Conservation (phyloP, 371 early-diverging fungal species). For the Rhizoclosmatium hyalinum region DNA sequence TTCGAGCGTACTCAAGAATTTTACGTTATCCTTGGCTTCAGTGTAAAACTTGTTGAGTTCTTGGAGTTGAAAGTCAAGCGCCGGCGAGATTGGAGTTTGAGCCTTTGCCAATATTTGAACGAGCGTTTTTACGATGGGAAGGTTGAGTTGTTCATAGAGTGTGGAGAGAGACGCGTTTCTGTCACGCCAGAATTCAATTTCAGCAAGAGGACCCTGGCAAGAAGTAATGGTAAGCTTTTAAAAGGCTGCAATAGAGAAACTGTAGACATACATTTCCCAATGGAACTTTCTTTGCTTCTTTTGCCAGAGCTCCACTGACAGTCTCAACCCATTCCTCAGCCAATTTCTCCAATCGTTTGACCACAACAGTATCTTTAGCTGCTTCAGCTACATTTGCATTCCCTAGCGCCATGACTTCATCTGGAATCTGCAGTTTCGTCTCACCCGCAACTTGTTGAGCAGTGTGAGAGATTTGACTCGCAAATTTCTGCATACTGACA, state of each 20-base stretch:
- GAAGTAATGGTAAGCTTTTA: neutral
- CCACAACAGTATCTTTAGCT: conserved; percentile 42
- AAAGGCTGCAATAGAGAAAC: neutral
- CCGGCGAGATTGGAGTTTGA: conserved; percentile 43
- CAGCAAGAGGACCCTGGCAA: conserved; percentile 60
- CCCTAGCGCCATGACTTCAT: conserved; percentile 41
- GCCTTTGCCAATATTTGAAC: conserved; percentile 50
- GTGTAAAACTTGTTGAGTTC: conserved; percentile 64
- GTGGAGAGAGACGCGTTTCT: conserved; percentile 57
- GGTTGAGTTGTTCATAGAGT: conserved; percentile 61
- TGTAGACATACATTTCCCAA: conserved; percentile 50
- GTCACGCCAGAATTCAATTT: conserved; percentile 67
- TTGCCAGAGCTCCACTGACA: conserved; percentile 48
- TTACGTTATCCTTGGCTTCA: conserved; percentile 68
- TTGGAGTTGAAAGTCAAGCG: conserved; percentile 57
- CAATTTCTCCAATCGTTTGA: conserved; percentile 45
- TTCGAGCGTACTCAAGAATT: conserved; percentile 64
- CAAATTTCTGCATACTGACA: conserved; percentile 55
- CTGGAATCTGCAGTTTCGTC: conserved; percentile 57
- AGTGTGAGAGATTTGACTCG: conserved; percentile 58
- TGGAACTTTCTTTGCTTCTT: conserved; percentile 56
- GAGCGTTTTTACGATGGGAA: conserved; percentile 55
- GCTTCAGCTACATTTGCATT: conserved; percentile 34
- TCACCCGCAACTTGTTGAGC: conserved; percentile 63
- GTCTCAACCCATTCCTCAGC: conserved; percentile 66